These are phyloP conservation scores for Plectosphaerella sp. DNA, from an alignment of 2,329 filamentous ascomycete species.

Conservation along the genomic window DNA sequence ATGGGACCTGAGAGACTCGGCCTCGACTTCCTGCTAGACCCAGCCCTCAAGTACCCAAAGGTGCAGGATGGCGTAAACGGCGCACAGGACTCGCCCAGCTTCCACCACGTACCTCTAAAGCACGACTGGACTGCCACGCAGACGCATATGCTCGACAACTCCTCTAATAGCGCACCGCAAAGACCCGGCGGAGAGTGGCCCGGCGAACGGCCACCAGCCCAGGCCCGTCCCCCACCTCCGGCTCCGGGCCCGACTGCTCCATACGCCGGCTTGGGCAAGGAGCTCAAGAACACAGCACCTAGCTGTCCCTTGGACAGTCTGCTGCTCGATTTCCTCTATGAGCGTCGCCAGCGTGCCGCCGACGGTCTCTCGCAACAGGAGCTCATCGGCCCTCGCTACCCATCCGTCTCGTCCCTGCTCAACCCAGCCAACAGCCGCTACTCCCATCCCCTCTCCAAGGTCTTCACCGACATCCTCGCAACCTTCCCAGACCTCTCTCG, in stretches of 20 bases:
- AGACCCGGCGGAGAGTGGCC: constrained; percentile 3
- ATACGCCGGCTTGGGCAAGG: constrained; percentile 14
- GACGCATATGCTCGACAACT: neutral
- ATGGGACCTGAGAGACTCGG: constrained; percentile 63
- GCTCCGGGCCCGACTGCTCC: neutral
- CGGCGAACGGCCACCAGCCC: neutral
- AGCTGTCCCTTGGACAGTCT: constrained; percentile 76
- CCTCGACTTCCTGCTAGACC: constrained; percentile 66
- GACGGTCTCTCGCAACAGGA: constrained; percentile 61
- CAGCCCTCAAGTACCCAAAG: constrained; percentile 48
- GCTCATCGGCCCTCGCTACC: constrained; percentile 72
- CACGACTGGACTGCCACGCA: constrained; percentile 34
- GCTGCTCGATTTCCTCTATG: constrained; percentile 73
- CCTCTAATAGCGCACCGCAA: neutral
- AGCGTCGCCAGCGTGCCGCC: constrained; percentile 60
- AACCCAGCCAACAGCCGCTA: constrained; percentile 60
- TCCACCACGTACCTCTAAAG: constrained; percentile 44
- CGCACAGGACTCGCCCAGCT: constrained; percentile 39
- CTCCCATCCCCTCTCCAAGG: constrained; percentile 74
- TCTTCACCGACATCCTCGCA: constrained; percentile 79
- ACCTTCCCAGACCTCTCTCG: constrained; percentile 76
- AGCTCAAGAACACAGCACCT: constrained; percentile 57
- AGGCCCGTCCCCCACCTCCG: neutral
- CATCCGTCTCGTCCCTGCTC: constrained; percentile 72
- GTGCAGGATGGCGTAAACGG: constrained; percentile 46